Conservation (phyloP, 441 rosid genomes). For the Populus trichocarpa region DNA sequence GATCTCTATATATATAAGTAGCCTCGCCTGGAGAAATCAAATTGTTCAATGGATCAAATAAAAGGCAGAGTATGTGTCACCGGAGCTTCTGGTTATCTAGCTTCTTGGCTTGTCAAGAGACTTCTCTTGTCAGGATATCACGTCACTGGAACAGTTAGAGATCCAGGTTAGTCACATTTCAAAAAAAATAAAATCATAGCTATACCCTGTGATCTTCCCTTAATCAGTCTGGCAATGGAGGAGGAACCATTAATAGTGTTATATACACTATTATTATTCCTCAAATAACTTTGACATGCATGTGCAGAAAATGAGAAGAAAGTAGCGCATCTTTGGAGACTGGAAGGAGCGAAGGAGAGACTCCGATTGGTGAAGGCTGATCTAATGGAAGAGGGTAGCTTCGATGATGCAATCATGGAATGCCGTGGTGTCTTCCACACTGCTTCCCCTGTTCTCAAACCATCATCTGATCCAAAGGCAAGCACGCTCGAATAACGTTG, state of each 20-base stretch:
- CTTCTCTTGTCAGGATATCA: conserved; percentile 72
- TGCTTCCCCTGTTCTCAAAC: conserved; percentile 78
- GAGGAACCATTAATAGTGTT: neutral
- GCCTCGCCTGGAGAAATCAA: neutral
- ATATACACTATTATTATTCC: neutral
- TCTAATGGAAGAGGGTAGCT: conserved; percentile 71
- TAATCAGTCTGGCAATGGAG: neutral
- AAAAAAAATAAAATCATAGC: neutral
- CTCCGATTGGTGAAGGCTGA: conserved; percentile 69
- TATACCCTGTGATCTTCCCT: neutral
- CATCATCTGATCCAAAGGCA: conserved; percentile 80
- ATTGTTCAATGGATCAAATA: conserved; percentile 20
- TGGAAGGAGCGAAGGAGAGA: conserved; percentile 84
- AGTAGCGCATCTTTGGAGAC: conserved; percentile 58
- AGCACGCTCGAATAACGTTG: neutral
- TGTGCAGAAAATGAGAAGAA: conserved; percentile 62
- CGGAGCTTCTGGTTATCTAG: conserved; percentile 79
- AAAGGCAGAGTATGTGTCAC: conserved; percentile 61
- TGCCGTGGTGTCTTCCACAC: conserved; percentile 91
- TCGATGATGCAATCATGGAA: conserved; percentile 66
- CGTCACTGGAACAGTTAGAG: conserved; percentile 78
- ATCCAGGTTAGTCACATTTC: conserved; percentile 46
- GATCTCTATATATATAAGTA: neutral
- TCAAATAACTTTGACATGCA: neutral
- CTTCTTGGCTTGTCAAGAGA: conserved; percentile 84